These are phyloP conservation scores for Maudiozyma barnettii DNA, from an alignment of 805 yeast species.

Conservation along the genomic window DNA sequence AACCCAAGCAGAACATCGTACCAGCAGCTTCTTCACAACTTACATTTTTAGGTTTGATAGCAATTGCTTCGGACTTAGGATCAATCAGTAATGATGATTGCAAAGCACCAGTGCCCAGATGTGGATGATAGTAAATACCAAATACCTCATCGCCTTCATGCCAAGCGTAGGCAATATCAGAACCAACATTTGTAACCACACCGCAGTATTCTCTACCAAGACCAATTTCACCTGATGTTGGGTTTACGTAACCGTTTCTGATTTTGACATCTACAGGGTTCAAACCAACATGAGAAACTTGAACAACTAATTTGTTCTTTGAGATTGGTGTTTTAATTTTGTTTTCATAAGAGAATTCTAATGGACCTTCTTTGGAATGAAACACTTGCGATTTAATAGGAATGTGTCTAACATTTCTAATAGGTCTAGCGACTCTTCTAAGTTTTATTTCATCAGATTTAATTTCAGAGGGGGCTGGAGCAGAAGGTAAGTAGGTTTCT, in stretches of 20 bases:
- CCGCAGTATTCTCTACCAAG: conserved; percentile 68
- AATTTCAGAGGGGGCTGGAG: conserved; percentile 21
- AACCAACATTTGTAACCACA: conserved; percentile 45
- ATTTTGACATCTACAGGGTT: conserved; percentile 60
- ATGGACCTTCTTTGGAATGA: conserved; percentile 31
- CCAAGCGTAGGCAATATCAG: conserved; percentile 30
- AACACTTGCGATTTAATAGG: conserved; percentile 42
- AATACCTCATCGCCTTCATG: conserved; percentile 55
- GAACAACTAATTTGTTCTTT: conserved; percentile 42
- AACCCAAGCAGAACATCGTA: conserved; percentile 50
- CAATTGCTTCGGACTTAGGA: conserved; percentile 40
- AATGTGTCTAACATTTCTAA: conserved; percentile 42
- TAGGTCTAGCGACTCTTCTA: conserved; percentile 36
- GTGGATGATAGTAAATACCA: conserved; percentile 47
- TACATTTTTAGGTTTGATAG: conserved; percentile 39
- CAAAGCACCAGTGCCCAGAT: conserved; percentile 45
- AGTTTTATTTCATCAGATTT: conserved; percentile 17
- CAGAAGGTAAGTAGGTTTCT: conserved; percentile 8
- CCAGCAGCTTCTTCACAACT: conserved; percentile 50
- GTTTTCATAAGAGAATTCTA: conserved; percentile 44
- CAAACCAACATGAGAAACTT: conserved; percentile 48
- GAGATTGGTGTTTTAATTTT: conserved; percentile 42
- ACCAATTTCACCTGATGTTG: conserved; percentile 49
- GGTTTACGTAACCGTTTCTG: conserved; percentile 42
- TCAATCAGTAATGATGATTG: conserved; percentile 48